Evolutionary conservation across 2,329 filamentous ascomycete genomes (phyloP), one percentile per base, ranked within the genome.

Genomic region (Talaromyces sp.): DNA sequence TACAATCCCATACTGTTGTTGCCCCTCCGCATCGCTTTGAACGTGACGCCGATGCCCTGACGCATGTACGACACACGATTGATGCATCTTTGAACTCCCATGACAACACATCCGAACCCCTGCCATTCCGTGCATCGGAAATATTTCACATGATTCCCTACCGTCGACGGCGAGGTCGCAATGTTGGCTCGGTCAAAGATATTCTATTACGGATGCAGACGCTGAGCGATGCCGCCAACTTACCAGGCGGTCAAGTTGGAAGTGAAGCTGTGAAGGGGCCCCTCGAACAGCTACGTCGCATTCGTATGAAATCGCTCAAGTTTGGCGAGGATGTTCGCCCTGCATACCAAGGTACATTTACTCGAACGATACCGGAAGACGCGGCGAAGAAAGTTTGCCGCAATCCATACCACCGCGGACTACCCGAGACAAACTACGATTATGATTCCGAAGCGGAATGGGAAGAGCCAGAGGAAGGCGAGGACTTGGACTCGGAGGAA

Each of bases 1-100:
- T 94, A 41, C 88, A 90, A 53, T 80, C 86, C 2, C 82, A 90
- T 64, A 88, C 90, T 1, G 82, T 75, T n/a, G 62, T 97, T 48
- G 91, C 91, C 0, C 79, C 81, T 0, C 61, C 63, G 1, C 75
- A 79, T 44, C 77, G 76, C 2, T 84, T 84, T 24, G 70, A 79
- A 35, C 79, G 86, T 68, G 86, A 90, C 58, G 68, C 80, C 1
- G 77, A 84, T 54, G 81, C 83, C 0, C 75, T 78, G 22, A 66
- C 76, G n/a, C 74, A 86, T 82, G 68, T 79, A 76, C 24, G 80
- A 9, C 70, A 78, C 19, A 78, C 79, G 13, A 71, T 79, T 24
- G 75, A 78, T 41, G 75, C 79, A n/a, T 63, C 60, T 7, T 54
- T 73, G 2, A 70, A 59, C 16, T 45, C 51, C 3, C 47, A 42